Conservation (phyloP, 805 yeast genomes). For the Ogataea polymorpha region DNA sequence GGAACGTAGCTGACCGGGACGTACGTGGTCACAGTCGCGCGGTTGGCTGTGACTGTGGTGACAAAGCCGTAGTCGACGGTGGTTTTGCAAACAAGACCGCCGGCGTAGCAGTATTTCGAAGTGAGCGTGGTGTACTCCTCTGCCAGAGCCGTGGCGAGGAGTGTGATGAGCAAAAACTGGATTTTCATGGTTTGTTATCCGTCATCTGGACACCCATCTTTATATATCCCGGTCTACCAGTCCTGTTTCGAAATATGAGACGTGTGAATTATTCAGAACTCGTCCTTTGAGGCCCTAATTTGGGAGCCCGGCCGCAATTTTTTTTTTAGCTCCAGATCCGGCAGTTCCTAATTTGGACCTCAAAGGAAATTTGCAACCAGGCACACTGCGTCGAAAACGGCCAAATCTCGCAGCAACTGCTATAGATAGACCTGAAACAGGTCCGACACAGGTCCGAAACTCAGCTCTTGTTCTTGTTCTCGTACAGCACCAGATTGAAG, state of each 20-base stretch:
- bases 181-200: slow-evolving; percentile 4
- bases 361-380: slow-evolving; percentile 10
- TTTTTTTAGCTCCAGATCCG: slow-evolving; percentile 1
- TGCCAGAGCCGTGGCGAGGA: slow-evolving; percentile 9
- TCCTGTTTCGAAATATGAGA: slow-evolving; percentile 9
- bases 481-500: slow-evolving; percentile 35
- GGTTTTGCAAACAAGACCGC: slow-evolving; percentile 18
- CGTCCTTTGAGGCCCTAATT: slow-evolving; percentile 7
- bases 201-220: not conserved
- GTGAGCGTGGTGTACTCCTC: slow-evolving; percentile 19
- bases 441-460: slow-evolving; percentile 5
- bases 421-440: slow-evolving; percentile 4
- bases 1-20: slow-evolving; percentile 16
- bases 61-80: slow-evolving; percentile 18
- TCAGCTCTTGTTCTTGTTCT: slow-evolving; percentile 13
- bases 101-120: slow-evolving; percentile 16
- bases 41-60: slow-evolving; percentile 12
- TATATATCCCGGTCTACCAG: slow-evolving; percentile 1
- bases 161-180: slow-evolving; percentile 1
- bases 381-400: not conserved
- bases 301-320: slow-evolving; percentile 3
- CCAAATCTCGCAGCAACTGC: not conserved
- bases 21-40: slow-evolving; percentile 11
- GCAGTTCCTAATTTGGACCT: slow-evolving; percentile 14
- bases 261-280: slow-evolving; percentile 1